Base-by-base conservation (phyloP, 2,329 filamentous ascomycete genomes). In the Endocalyx cinctus region DNA sequence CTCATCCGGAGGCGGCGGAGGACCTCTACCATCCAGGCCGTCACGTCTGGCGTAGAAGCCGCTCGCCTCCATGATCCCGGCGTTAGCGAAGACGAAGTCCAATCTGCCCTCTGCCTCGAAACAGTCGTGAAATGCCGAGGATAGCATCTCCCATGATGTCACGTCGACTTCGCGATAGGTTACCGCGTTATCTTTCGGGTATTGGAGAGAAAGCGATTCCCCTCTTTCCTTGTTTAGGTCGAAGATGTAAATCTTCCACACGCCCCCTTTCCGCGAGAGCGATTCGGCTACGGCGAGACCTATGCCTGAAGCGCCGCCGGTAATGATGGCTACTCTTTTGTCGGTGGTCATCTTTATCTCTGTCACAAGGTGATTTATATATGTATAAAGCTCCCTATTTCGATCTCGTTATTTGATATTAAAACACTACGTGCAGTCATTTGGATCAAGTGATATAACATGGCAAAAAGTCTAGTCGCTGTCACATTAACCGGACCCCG, bases 51-150 rank as follows among this genome's bases (percentile, higher is more conserved):
- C 40, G 38, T 50, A 52, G 34, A 51, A 51, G 12, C 34, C 39
- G 16, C 35, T 37, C 29, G 37, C 43, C 39, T 51, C 45, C 34
- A 47, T 45, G 17, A 48, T 31, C 10, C 45, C 46, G 17, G 47
- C 47, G 27, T 51, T 48, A 16, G 47, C 47, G 27, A 47, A 46
- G 6, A 48, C 47, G 25, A 50, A 50, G 34, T 50, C 47, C 16
- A 48, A 39, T 6, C 34, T 37, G 5, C 41, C 35, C 16, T 44
- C 33, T 6, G 27, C 12, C 25, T 35, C 30, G 33, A 48, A 48
- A 13, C 38, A 39, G 17, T 35, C 33, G 34, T 45, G 28, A 33
- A 49, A 51, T 4, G 45, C 40, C 6, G 35, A 38, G 4, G 37
- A 42, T 16, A 48, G 40, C 4, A 38, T 40, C 14, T 28, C 23